Base-by-base conservation (phyloP, 441 rosid genomes). In the Kokia cookei region DNA sequence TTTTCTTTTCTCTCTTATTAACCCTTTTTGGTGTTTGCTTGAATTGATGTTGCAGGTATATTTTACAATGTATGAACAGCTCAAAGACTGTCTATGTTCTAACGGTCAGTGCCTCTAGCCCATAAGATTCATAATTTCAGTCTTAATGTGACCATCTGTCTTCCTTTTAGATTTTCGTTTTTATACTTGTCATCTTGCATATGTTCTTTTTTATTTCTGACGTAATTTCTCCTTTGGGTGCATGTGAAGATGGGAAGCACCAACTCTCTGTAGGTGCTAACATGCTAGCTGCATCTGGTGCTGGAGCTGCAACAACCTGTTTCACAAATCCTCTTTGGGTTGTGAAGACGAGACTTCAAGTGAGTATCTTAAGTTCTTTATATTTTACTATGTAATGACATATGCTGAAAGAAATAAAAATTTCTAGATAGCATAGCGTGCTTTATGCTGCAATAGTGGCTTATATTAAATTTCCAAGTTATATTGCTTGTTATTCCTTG, bases 271-370 rank as follows among this genome's bases (percentile, higher is more conserved):
- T 87, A 43, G 91, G 93, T 73, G 88, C 90, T 68, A 89, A 86
- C 70, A 77, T 89, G 80, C 74, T 87, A 69, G 93, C 90, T 81
- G 91, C 93, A 59, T 79, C 85, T 77, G 93, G 87, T 80, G 93
- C 91, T 77, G 90, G 93, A 40, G 90, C 88, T 74, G 93, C 91
- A 10, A 89, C 93, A 65, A 83, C 89, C 22, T 81, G 84, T 37
- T 82, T 79, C 54, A 89, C 89, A 17, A 89, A 89, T 77, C 93
- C 93, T 81, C 90, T 89, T 76, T 89, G 91, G 93, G 93, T 89
- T 83, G 93, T 89, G 74, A 89, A 89, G 85, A 89, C 91, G 54
- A 80, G 93, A 77, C 88, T 87, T 73, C 93, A 89, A 81, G 93
- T 89, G 75, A 14, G 78, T 75, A 43, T 71, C 32, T 60, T 59